Evolutionary conservation across 805 yeast species (phyloP).

Genomic region (Naumovozyma dairenensis): DNA sequence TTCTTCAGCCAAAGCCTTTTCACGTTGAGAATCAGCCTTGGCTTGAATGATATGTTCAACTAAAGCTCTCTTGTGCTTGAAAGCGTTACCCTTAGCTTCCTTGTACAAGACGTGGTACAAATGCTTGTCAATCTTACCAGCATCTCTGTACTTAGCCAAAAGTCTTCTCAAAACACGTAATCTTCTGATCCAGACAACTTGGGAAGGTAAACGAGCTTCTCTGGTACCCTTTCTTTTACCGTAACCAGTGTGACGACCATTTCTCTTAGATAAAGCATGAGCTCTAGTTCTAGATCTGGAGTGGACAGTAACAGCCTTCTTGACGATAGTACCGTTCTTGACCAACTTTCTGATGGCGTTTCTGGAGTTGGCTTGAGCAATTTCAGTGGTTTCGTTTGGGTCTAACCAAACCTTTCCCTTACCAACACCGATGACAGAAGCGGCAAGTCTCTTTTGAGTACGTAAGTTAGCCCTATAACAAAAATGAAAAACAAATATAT

Average conservation of each 20-base stretch:
- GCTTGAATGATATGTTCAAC: slow-evolving; percentile 99
- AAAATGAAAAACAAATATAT: slow-evolving; percentile 3
- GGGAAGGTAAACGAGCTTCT: slow-evolving; percentile 98
- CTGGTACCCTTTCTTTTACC: slow-evolving; percentile 99
- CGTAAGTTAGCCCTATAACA: slow-evolving; percentile 82
- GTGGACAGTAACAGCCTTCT: slow-evolving; percentile 95
- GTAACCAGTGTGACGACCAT: slow-evolving; percentile 99
- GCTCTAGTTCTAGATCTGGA: slow-evolving; percentile 98
- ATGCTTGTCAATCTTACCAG: slow-evolving; percentile 99
- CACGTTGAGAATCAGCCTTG: slow-evolving; percentile 99
- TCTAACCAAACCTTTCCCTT: slow-evolving; percentile 99
- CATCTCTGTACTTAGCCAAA: slow-evolving; percentile 96
- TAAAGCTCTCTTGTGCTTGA: slow-evolving; percentile 99
- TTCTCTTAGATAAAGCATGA: slow-evolving; percentile 89
- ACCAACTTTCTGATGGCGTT: slow-evolving; percentile 95
- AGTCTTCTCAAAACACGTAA: slow-evolving; percentile 97
- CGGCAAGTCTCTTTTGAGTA: slow-evolving; percentile 99
- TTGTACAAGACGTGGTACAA: slow-evolving; percentile 95
- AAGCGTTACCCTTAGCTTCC: slow-evolving; percentile 98
- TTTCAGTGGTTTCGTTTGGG: slow-evolving; percentile 93
- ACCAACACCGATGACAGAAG: slow-evolving; percentile 98
- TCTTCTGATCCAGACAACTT: slow-evolving; percentile 99
- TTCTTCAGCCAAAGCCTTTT: slow-evolving; percentile 96
- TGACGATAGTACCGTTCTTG: slow-evolving; percentile 95
- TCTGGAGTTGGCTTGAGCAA: slow-evolving; percentile 96